These are phyloP conservation scores for Ceratobasidium sp. DNA, from an alignment of 1,284 basidiomycete species.

Conservation along the genomic window DNA sequence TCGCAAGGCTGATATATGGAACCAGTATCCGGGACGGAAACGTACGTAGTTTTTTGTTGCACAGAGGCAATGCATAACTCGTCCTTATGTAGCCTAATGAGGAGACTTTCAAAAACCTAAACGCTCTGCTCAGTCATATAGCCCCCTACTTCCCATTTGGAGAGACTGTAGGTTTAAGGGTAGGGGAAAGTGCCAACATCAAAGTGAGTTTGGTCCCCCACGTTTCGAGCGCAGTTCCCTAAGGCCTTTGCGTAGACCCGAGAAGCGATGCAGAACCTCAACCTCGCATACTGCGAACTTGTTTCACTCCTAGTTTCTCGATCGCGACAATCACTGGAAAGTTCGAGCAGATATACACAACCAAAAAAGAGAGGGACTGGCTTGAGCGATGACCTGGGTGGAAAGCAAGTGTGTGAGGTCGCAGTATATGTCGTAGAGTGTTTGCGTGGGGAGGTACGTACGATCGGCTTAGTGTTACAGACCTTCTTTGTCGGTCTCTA, in stretches of 20 bases:
- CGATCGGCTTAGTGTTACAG: too few relatives aligned
- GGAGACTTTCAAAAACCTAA: conserved; percentile 59
- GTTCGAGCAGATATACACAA: conserved; percentile 33
- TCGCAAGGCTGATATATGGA: conserved; percentile 75
- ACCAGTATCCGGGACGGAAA: conserved; percentile 59
- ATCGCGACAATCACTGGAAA: conserved; percentile 28
- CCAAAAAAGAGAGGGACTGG: conserved; percentile 40
- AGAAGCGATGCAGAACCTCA: conserved; percentile 72
- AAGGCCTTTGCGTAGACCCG: conserved; percentile 59
- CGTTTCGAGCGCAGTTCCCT: background rate
- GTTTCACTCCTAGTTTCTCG: conserved; percentile 68
- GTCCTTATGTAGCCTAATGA: conserved; percentile 1
- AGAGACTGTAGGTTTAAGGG: conserved; percentile 58
- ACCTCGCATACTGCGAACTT: conserved; percentile 80
- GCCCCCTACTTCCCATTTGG: conserved; percentile 85
- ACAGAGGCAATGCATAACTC: background rate
- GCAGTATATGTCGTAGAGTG: conserved; percentile 69
- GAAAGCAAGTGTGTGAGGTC: conserved; percentile 64
- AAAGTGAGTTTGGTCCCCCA: conserved; percentile 59
- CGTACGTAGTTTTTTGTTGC: conserved; percentile 8
- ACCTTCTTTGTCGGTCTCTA: conserved; percentile 43
- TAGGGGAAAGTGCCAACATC: conserved; percentile 48
- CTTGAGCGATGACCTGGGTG: conserved; percentile 56
- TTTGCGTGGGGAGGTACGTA: conserved; percentile 66
- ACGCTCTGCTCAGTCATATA: conserved; percentile 74